phyloP scores from a whole-genome alignment of 1,284 basidiomycete species.

The Ceratobasidium theobromae region DNA sequence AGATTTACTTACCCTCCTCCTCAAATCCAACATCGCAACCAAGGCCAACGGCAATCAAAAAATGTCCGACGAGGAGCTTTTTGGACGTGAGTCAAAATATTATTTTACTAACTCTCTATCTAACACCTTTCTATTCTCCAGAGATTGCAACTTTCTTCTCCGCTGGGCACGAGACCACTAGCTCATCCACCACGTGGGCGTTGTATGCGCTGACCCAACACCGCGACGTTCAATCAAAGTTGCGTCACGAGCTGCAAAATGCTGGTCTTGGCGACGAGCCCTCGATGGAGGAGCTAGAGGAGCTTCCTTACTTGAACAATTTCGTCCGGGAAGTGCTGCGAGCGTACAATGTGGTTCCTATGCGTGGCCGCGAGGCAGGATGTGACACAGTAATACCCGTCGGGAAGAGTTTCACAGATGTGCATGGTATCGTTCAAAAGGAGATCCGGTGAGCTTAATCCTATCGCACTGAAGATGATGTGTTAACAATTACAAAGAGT shows the following conservation, averaged over 20 bases:
- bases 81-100: conserved; percentile 51
- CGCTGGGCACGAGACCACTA: conserved; percentile 44
- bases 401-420: conserved; percentile 26
- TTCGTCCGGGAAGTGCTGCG: conserved; percentile 34
- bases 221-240: conserved; percentile 46
- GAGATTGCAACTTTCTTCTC: conserved; percentile 34
- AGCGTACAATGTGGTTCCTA: conserved; percentile 18
- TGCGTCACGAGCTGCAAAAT: conserved; percentile 47
- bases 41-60: conserved; percentile 44
- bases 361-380: conserved; percentile 12
- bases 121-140: not conserved
- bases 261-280: conserved; percentile 37
- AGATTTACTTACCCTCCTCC: conserved; percentile 32
- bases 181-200: conserved; percentile 51
- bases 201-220: conserved; percentile 46
- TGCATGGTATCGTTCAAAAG: conserved; percentile 20
- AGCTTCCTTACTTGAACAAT: conserved; percentile 32
- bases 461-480: not conserved
- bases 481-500: conserved; percentile 2
- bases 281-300: conserved; percentile 31
- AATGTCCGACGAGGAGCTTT: conserved; percentile 50
- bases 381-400: conserved; percentile 33
- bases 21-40: conserved; percentile 47
- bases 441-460: conserved; percentile 29
- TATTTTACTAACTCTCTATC: conserved; percentile 39